Conservation (phyloP, 495 filamentous ascomycete species). For the Glonium stellatum region DNA sequence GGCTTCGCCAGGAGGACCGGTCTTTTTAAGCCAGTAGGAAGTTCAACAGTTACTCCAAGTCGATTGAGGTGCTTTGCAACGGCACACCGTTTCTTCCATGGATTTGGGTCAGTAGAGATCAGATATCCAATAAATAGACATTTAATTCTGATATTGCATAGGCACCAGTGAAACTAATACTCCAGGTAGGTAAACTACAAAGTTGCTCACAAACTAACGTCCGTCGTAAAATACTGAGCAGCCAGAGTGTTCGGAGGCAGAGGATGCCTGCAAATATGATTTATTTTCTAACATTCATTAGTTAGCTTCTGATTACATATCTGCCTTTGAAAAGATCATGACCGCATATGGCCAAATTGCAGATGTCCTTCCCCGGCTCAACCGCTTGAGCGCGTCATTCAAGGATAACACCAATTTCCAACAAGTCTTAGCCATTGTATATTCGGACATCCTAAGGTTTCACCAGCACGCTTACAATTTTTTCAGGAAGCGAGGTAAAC, state of each 20-base stretch:
- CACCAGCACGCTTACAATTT: constrained; percentile 45
- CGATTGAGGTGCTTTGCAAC: constrained; percentile 35
- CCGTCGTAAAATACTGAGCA: too few relatives aligned
- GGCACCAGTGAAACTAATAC: constrained; percentile 41
- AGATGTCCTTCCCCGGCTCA: constrained; percentile 36
- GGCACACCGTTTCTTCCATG: constrained; percentile 10
- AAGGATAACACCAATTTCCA: constrained; percentile 35
- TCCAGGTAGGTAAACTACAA: constrained; percentile 28
- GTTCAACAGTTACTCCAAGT: constrained; percentile 32
- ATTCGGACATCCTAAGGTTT: constrained; percentile 42
- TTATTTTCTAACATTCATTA: background rate
- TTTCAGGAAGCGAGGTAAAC: constrained; percentile 37
- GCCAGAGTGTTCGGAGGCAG: too few relatives aligned
- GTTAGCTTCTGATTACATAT: constrained; percentile 32
- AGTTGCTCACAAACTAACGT: too few relatives aligned
- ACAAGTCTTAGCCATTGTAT: constrained; percentile 38
- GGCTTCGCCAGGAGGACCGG: too few relatives aligned
- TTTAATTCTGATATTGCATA: constrained; percentile 1
- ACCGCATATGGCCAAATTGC: constrained; percentile 39
- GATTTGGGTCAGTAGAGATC: constrained; percentile 9
- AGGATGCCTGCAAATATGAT: too few relatives aligned
- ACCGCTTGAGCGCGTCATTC: constrained; percentile 31
- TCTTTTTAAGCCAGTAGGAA: too few relatives aligned
- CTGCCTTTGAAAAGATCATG: constrained; percentile 40
- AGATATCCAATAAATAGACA: too few relatives aligned